Evolutionary conservation across 78 protist species (phyloP).

Genomic region (Acrasis kona): DNA sequence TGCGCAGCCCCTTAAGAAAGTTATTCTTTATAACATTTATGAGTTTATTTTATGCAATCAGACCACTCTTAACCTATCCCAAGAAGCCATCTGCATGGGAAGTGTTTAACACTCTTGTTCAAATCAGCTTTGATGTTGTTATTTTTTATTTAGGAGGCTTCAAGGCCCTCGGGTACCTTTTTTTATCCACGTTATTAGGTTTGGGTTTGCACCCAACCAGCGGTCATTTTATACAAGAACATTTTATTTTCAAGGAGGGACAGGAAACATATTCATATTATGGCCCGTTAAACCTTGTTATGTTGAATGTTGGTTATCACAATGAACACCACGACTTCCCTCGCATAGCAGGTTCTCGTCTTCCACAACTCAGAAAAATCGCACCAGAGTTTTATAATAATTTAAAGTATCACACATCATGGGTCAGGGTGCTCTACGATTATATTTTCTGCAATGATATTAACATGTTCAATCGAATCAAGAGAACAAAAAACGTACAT

Average conservation of each 20-base stretch:
- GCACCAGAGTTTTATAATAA: slow-evolving; percentile 56
- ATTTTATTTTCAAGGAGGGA: slow-evolving; percentile 42
- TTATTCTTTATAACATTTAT: slow-evolving; percentile 38
- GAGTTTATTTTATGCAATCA: slow-evolving; percentile 55
- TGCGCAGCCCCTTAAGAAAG: slow-evolving; percentile 30
- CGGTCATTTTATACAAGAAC: slow-evolving; percentile 83
- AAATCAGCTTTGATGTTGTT: slow-evolving; percentile 5
- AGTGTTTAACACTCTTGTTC: slow-evolving; percentile 14
- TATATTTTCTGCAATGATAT: too few relatives aligned
- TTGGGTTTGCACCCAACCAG: slow-evolving; percentile 63
- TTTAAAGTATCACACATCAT: slow-evolving; percentile 2
- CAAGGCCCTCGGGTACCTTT: slow-evolving; percentile 35
- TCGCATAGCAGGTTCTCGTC: slow-evolving; percentile 37
- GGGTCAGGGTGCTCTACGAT: not conserved
- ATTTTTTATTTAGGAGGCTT: slow-evolving; percentile 30
- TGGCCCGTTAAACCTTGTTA: slow-evolving; percentile 57
- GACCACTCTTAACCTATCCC: slow-evolving; percentile 50
- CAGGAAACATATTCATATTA: slow-evolving; percentile 85
- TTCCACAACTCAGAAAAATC: slow-evolving; percentile 1
- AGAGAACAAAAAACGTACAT: too few relatives aligned
- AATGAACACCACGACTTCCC: slow-evolving; percentile 91
- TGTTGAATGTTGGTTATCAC: slow-evolving; percentile 85
- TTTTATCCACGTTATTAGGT: slow-evolving; percentile 46
- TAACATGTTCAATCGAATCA: too few relatives aligned
- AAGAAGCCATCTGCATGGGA: slow-evolving; percentile 24